A percentile compares a stretch with the other conserved stretches of the same genome.
Evolutionary conservation across 78 protist species (phyloP).

Genomic region (Dictyostelium brefeldianum): DNA sequence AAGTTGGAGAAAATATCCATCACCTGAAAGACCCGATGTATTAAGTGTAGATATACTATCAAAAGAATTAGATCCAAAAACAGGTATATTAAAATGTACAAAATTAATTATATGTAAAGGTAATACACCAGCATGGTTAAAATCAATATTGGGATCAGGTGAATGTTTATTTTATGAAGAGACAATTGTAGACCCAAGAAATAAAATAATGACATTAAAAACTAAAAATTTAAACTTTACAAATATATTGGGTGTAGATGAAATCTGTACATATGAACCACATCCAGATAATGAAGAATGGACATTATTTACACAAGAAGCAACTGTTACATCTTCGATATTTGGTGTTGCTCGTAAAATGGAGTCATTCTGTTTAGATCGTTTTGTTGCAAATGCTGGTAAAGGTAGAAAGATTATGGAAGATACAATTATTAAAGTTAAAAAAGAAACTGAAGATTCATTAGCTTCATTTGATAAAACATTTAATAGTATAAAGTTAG

Average conservation of each 20-base stretch:
- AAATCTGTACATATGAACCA: slow-evolving; percentile 70
- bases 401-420: slow-evolving; percentile 74
- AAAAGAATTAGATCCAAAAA: slow-evolving; percentile 72
- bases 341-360: slow-evolving; percentile 72
- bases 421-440: slow-evolving; percentile 38
- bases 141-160: slow-evolving; percentile 19
- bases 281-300: slow-evolving; percentile 67
- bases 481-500: slow-evolving; percentile 1
- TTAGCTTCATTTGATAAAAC: slow-evolving; percentile 48
- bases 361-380: slow-evolving; percentile 53
- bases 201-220: slow-evolving; percentile 49
- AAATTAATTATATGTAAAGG: slow-evolving; percentile 63
- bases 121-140: slow-evolving; percentile 68
- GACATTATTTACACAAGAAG: slow-evolving; percentile 71
- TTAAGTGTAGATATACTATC: slow-evolving; percentile 71
- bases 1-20: slow-evolving; percentile 82
- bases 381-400: slow-evolving; percentile 37
- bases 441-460: slow-evolving; percentile 61
- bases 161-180: slow-evolving; percentile 77
- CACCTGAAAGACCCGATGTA: slow-evolving; percentile 83
- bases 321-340: slow-evolving; percentile 34
- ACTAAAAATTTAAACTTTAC: slow-evolving; percentile 63
- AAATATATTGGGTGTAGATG: slow-evolving; percentile 66
- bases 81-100: slow-evolving; percentile 64
- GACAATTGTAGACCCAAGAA: slow-evolving; percentile 63